Evolutionary conservation across 805 yeast genomes (phyloP).

Genomic region (Yarrowia porcina): DNA sequence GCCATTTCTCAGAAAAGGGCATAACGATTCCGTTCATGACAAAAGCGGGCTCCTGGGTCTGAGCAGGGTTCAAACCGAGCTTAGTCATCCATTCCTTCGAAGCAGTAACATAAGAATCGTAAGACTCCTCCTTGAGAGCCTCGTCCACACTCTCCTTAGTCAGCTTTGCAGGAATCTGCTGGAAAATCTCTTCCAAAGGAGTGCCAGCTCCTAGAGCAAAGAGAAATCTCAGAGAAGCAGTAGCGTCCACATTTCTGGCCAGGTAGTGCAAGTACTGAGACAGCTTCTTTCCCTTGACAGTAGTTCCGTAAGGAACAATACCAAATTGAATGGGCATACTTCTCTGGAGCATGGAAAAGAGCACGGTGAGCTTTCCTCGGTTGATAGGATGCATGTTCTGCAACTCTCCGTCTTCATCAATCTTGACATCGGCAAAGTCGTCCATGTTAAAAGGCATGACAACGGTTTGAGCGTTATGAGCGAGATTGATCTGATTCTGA

Average conservation of each 20-base stretch:
- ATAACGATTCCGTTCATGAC: constrained; percentile 60
- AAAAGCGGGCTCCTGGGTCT: constrained; percentile 45
- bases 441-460: constrained; percentile 66
- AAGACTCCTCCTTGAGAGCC: constrained; percentile 14
- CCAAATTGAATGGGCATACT: constrained; percentile 81
- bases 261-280: constrained; percentile 30
- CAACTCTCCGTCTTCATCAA: constrained; percentile 31
- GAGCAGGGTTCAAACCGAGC: constrained; percentile 35
- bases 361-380: constrained; percentile 30
- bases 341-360: constrained; percentile 39
- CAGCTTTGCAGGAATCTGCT: neutral
- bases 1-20: constrained; percentile 28
- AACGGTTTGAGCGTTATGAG: constrained; percentile 71
- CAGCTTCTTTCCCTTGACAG: constrained; percentile 30
- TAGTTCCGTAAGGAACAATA: constrained; percentile 56
- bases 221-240: neutral
- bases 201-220: constrained; percentile 9
- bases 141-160: neutral
- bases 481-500: constrained; percentile 36
- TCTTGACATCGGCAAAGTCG: constrained; percentile 49
- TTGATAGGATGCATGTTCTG: neutral
- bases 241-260: neutral
- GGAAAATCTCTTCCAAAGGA: neutral
- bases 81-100: constrained; percentile 36
- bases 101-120: constrained; percentile 6